Conservation (phyloP, 495 filamentous ascomycete species). For the Hyaloscypha variabilis region DNA sequence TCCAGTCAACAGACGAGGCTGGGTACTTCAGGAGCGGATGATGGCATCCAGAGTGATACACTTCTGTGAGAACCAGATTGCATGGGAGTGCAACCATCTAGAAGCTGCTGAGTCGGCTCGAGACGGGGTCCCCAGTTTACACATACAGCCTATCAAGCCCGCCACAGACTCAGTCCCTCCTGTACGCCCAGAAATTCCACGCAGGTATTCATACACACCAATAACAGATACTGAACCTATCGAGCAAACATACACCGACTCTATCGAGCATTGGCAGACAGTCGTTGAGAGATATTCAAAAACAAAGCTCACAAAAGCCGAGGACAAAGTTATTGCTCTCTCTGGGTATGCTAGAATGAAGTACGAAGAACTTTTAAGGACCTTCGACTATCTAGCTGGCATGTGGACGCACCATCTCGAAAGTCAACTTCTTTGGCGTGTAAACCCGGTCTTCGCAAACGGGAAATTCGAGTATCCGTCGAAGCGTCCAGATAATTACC, state of each 20-base stretch:
- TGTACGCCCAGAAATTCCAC: too few species aligned
- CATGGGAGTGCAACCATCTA: slow-evolving; percentile 28
- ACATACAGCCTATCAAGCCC: too few species aligned
- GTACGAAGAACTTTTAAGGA: neutral
- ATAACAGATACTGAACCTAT: too few species aligned
- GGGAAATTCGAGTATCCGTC: neutral
- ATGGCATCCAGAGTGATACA: slow-evolving; percentile 34
- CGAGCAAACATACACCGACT: too few species aligned
- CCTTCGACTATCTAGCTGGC: slow-evolving; percentile 15
- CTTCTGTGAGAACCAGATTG: slow-evolving; percentile 33
- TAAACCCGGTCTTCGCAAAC: neutral
- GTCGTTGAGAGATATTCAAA: slow-evolving; percentile 14
- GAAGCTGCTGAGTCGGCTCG: slow-evolving; percentile 1
- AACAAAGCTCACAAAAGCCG: slow-evolving; percentile 10
- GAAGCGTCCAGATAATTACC: neutral
- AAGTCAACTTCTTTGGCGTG: slow-evolving; percentile 15
- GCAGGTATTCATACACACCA: too few species aligned
- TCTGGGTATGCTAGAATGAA: slow-evolving; percentile 16
- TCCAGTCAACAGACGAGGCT: slow-evolving; percentile 29
- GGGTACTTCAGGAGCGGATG: slow-evolving; percentile 40
- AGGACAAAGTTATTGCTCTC: slow-evolving; percentile 25
- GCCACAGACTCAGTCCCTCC: too few species aligned
- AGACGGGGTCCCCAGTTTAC: too few species aligned
- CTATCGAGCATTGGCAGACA: slow-evolving; percentile 8
- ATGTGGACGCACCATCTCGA: slow-evolving; percentile 13